A percentile compares a stretch with the other conserved stretches of the same genome.
Evolutionary conservation across 2,329 filamentous ascomycete genomes (phyloP).

Genomic region (Ophiocordyceps camponoti-leonardi): DNA sequence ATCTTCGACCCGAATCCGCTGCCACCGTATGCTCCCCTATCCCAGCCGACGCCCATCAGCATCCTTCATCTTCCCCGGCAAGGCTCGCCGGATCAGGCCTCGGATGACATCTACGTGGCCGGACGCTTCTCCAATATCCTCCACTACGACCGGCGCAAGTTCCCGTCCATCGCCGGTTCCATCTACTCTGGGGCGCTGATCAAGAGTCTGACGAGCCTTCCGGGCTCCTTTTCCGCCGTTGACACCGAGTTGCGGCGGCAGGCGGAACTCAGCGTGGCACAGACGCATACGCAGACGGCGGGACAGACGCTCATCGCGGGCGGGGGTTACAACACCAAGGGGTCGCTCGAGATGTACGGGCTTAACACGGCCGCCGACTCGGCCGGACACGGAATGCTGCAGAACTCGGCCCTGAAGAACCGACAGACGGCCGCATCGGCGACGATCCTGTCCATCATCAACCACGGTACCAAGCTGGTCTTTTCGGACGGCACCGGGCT

Average conservation of each 20-base stretch:
- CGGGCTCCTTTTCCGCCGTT: slow-evolving; percentile 48
- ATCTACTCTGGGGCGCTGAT: slow-evolving; percentile 73
- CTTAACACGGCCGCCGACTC: slow-evolving; percentile 20
- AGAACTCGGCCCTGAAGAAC: slow-evolving; percentile 49
- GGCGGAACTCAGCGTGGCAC: slow-evolving; percentile 34
- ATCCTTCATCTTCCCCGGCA: slow-evolving; percentile 59
- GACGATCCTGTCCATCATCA: slow-evolving; percentile 64
- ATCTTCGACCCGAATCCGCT: slow-evolving; percentile 36
- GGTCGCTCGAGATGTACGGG: slow-evolving; percentile 75
- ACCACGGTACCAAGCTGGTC: slow-evolving; percentile 68
- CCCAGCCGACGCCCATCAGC: slow-evolving; percentile 65
- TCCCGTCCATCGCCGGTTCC: slow-evolving; percentile 59
- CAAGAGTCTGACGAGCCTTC: slow-evolving; percentile 53
- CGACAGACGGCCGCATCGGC: slow-evolving; percentile 67
- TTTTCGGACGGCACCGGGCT: slow-evolving; percentile 72
- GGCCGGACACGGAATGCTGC: slow-evolving; percentile 10
- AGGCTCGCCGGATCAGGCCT: slow-evolving; percentile 33
- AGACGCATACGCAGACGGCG: slow-evolving; percentile 31
- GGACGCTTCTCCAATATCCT: slow-evolving; percentile 80
- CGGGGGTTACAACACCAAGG: slow-evolving; percentile 83
- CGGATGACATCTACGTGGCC: slow-evolving; percentile 72
- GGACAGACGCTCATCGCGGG: slow-evolving; percentile 61
- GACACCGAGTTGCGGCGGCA: slow-evolving; percentile 39
- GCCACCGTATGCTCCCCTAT: slow-evolving; percentile 50
- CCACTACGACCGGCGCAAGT: slow-evolving; percentile 75